Percentiles rank a stretch among this genome's conserved stretches.
Evolutionary conservation across 2,329 filamentous ascomycete genomes (phyloP).

Genomic region (Pyrenophora teres): DNA sequence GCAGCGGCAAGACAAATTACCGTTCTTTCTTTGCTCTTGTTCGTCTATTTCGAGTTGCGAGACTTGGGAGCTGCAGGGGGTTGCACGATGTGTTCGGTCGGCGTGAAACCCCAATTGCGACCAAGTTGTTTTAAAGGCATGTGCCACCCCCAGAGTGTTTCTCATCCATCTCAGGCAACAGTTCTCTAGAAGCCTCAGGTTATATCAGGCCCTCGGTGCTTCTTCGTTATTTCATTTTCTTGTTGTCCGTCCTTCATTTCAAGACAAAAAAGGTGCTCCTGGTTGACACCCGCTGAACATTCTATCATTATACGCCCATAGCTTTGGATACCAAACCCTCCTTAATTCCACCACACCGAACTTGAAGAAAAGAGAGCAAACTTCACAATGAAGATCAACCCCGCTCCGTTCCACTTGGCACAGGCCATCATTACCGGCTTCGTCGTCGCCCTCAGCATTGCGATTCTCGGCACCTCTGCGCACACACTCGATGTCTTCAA

Average conservation of each 20-base stretch:
- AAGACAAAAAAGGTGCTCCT: slow-evolving; percentile 34
- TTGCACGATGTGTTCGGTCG: slow-evolving; percentile 13
- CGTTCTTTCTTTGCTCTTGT: slow-evolving; percentile 14
- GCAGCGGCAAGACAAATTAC: slow-evolving; percentile 32
- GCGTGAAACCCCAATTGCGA: slow-evolving; percentile 39
- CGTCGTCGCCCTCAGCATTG: slow-evolving; percentile 48
- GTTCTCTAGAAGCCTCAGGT: slow-evolving; percentile 11
- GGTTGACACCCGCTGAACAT: slow-evolving; percentile 28
- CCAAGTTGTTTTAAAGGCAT: slow-evolving; percentile 44
- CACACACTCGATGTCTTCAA: slow-evolving; percentile 52
- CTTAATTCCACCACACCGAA: slow-evolving; percentile 1
- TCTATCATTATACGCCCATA: slow-evolving; percentile 6
- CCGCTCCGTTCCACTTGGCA: slow-evolving; percentile 43
- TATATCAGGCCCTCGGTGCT: slow-evolving; percentile 15
- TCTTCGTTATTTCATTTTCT: slow-evolving; percentile 7
- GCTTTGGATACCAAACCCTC: background rate
- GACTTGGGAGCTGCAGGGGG: slow-evolving; percentile 10
- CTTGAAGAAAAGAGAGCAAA: background rate
- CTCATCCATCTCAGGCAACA: slow-evolving; percentile 23
- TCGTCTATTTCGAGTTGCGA: slow-evolving; percentile 12
- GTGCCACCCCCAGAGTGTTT: slow-evolving; percentile 26
- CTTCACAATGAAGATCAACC: slow-evolving; percentile 45
- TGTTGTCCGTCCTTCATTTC: slow-evolving; percentile 29
- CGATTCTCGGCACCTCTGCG: slow-evolving; percentile 51
- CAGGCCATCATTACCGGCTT: slow-evolving; percentile 43